Base-by-base conservation (phyloP, 2,329 filamentous ascomycete genomes). In the Aspergillus quadrilineatus region DNA sequence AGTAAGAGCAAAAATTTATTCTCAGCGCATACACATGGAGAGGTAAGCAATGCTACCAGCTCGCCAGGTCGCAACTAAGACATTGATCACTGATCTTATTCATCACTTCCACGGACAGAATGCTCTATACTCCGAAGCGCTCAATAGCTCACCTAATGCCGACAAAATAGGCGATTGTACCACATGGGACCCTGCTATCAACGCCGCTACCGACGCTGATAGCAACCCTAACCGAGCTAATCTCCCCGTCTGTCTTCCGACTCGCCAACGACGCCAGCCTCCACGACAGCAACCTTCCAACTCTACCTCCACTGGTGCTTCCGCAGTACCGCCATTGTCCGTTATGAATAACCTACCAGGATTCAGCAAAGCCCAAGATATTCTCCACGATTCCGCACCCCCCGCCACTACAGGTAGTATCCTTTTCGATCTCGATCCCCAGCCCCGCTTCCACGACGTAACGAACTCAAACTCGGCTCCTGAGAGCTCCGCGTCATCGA, bases 371-470 rank as follows among this genome's bases (percentile, higher is more conserved):
- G 32, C 49, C 30, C 28, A 36, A 9, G 48, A 41, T n/a, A 37
- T 46, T 39, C 51, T 43, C 44, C 26, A 17, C 22, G 43, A 46
- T 54, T 42, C 36, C 34, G 28, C 48, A 36, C 2, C 43, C 7
- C 14, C 15, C 44, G 17, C 36, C 10, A 37, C 41, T 14, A 44
- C 53, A 43, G 26, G 55, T 52, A 49, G 57, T 42, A 54, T 60
- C 15, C 64, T 57, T 30, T 60, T 67, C 41, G 70, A 75, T 29
- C 69, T 74, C 61, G 69, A 73, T 10, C 58, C 69, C 29, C 65
- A 71, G 12, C 64, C 69, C 6, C 69, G 69, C 29, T 66, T 64
- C 41, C 69, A 66, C 39, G 73, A 57, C 47, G 51, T 37, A 6
- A 54, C 44, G n/a, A 55, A 58, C 36, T 49, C 56, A 10, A 52